Base-by-base conservation (phyloP, 768 basidiomycete species). In the Kwoniella europaea region DNA sequence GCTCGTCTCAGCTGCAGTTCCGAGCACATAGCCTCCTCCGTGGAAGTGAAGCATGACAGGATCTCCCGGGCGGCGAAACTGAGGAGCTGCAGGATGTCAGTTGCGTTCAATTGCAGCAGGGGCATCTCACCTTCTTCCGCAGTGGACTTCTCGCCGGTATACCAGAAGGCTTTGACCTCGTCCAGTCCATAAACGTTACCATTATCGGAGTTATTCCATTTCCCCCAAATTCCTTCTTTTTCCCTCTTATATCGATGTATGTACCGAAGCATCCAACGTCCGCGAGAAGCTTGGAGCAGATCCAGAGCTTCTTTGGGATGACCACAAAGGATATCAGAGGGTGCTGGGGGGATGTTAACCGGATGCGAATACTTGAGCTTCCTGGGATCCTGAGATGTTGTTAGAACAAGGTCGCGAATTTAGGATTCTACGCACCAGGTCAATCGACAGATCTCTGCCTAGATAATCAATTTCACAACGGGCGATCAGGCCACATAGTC, bases 1-100 rank as follows among this genome's bases (percentile, higher is more conserved):
- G 57, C 78, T 77, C 10, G 76, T 80, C 60, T 80, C 79, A 1
- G 79, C 79, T 22, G 79, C 79, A 9, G 79, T 80, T 1, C 79
- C 79, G 63, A 71, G 76, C 16, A 80, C 57, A 56, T 80, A 78
- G 15, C 79, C 79, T 15, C 79, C 79, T 20, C 79, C 79, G 55
- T 80, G 79, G 43, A 80, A 80, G 52, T 78, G 74, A 29, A 80
- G 68, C 43, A 73, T 66, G 46, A 78, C 76, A 10, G 79, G 69
- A 18, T 80, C 73, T 10, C 76, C 76, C 3, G 66, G 65, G 1
- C 64, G 69, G 16, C 59, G 54, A 2, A 52, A 22, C 4, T 59
- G 63, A 3, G 69, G 71, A 16, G n/a, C 67, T 64, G 56, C 3
- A 52, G 13, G 52, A 9, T 1, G 29, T 63, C 67, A 61, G 50